phyloP scores from a whole-genome alignment of 2,329 filamentous ascomycete species.

The Aspergillus pseudoterreus region DNA sequence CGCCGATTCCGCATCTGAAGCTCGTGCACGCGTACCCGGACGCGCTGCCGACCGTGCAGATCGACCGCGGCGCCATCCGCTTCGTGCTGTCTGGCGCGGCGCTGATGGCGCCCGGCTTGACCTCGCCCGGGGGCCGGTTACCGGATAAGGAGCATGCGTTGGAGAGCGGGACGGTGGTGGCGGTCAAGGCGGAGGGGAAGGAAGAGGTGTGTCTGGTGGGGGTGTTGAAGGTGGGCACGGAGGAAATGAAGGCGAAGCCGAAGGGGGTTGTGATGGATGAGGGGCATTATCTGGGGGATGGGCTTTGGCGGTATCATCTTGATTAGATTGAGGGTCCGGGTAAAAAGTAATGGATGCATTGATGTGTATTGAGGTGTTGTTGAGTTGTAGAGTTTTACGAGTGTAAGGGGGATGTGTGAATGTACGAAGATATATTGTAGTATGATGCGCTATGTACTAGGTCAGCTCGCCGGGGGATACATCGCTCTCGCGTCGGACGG shows the following conservation, averaged over 20 bases:
- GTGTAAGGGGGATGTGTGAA: not conserved
- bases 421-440: slow-evolving; percentile 6
- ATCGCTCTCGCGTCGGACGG: slow-evolving; percentile 6
- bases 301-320: slow-evolving; percentile 73
- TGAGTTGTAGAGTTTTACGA: no score
- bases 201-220: slow-evolving; percentile 86
- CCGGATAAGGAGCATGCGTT: slow-evolving; percentile 64
- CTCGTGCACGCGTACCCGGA: slow-evolving; percentile 87
- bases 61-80: slow-evolving; percentile 92
- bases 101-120: slow-evolving; percentile 93
- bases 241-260: slow-evolving; percentile 88
- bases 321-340: slow-evolving; percentile 42
- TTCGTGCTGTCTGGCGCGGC: slow-evolving; percentile 93
- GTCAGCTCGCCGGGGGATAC: not conserved
- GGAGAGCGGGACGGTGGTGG: slow-evolving; percentile 76
- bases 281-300: slow-evolving; percentile 90
- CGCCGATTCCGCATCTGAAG: slow-evolving; percentile 79
- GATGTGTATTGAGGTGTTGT: not conserved
- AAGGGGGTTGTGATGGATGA: slow-evolving; percentile 94
- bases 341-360: slow-evolving; percentile 3
- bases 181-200: slow-evolving; percentile 90
- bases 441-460: not conserved
- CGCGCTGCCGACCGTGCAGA: slow-evolving; percentile 78
- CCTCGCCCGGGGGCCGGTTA: slow-evolving; percentile 74
- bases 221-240: slow-evolving; percentile 75